Evolutionary conservation across 2,329 filamentous ascomycete genomes (phyloP).

Genomic region (Leptographium galeiforme): DNA sequence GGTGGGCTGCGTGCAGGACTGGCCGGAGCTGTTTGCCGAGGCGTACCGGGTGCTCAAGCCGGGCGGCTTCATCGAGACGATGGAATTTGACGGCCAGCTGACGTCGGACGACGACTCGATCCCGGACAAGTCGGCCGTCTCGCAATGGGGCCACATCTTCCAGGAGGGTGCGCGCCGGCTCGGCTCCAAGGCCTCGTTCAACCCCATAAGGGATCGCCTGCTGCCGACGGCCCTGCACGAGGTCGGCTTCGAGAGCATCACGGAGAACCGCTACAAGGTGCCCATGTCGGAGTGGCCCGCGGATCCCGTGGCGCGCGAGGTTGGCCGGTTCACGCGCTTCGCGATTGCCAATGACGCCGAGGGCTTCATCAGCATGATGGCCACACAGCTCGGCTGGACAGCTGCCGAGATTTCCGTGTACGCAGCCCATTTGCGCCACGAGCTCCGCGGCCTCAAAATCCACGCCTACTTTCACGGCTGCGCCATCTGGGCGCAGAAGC

Average conservation of each 20-base stretch:
- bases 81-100: conserved; percentile 8
- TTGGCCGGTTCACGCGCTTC: conserved; percentile 12
- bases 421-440: conserved; percentile 8
- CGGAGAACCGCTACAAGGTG: conserved; percentile 1
- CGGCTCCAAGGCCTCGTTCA: neutral
- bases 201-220: neutral
- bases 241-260: neutral
- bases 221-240: neutral
- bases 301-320: conserved; percentile 16
- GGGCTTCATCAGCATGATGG: conserved; percentile 9
- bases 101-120: conserved; percentile 15
- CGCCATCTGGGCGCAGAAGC: conserved; percentile 9
- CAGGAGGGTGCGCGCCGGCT: neutral
- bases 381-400: conserved; percentile 10
- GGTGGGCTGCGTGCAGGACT: conserved; percentile 14
- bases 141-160: conserved; percentile 10
- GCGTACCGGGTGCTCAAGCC: conserved; percentile 24
- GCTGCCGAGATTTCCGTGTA: conserved; percentile 9
- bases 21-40: conserved; percentile 11
- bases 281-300: conserved; percentile 21
- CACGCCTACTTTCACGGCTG: conserved; percentile 8
- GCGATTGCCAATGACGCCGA: conserved; percentile 8
- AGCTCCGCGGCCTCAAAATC: conserved; percentile 5
- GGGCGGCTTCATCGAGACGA: conserved; percentile 28
- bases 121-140: conserved; percentile 9